phyloP scores from a whole-genome alignment of 495 filamentous ascomycete genomes.

The Xylaria longipes region DNA sequence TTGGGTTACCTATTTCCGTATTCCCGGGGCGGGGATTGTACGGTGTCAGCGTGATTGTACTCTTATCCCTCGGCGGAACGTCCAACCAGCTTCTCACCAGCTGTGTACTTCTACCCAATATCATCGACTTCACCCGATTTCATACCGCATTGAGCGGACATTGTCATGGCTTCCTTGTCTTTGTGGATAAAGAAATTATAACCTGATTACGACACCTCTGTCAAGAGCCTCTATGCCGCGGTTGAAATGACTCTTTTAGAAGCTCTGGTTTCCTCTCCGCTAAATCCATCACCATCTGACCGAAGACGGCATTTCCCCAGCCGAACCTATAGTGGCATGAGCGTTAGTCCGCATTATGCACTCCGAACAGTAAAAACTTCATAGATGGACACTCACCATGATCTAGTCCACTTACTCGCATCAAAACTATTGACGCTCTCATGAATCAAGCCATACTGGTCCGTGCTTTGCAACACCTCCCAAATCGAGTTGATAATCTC shows the following conservation, averaged over 20 bases:
- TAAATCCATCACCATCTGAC: slow-evolving; percentile 68
- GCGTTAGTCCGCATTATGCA: slow-evolving; percentile 26
- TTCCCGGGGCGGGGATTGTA: neutral
- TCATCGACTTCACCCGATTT: neutral
- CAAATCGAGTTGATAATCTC: slow-evolving; percentile 57
- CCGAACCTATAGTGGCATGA: slow-evolving; percentile 57
- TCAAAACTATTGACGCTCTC: slow-evolving; percentile 65
- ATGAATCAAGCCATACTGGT: slow-evolving; percentile 65
- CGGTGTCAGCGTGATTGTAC: neutral
- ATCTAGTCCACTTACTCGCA: slow-evolving; percentile 60
- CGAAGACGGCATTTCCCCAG: slow-evolving; percentile 74
- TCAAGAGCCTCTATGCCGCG: slow-evolving; percentile 26
- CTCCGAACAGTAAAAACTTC: neutral
- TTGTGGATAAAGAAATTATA: neutral
- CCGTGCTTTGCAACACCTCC: slow-evolving; percentile 59
- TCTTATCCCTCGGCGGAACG: neutral
- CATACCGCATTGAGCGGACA: neutral
- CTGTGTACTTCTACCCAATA: neutral
- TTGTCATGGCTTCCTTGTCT: neutral
- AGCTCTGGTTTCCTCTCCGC: slow-evolving; percentile 49
- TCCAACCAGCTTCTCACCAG: neutral
- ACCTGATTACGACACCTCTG: neutral
- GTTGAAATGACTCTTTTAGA: slow-evolving; percentile 48
- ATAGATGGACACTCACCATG: slow-evolving; percentile 50
- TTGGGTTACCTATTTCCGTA: neutral